Evolutionary conservation across 83 land plant species (phyloP).

Genomic region (Thuja plicata): DNA sequence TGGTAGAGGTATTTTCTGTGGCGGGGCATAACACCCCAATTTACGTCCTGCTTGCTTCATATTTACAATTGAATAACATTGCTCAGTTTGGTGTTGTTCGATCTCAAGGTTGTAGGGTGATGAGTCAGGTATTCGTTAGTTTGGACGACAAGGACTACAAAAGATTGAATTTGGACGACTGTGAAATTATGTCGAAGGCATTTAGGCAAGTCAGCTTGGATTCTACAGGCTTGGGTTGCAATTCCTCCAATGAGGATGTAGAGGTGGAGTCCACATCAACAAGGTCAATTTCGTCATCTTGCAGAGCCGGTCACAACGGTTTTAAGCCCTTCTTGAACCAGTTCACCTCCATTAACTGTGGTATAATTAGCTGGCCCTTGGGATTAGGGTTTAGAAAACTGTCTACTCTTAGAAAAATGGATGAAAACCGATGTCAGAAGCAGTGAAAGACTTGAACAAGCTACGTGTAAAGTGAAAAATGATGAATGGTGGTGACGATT

Average conservation of each 20-base stretch:
- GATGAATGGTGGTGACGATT: too few species aligned
- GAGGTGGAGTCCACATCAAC: background rate
- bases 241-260: background rate
- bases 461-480: too few species aligned
- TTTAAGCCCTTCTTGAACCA: constrained; percentile 49
- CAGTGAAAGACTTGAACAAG: too few species aligned
- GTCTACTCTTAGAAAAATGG: too few species aligned
- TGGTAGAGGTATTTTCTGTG: too few species aligned
- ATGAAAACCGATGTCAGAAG: too few species aligned
- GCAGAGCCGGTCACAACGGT: background rate
- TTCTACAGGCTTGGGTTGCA: background rate
- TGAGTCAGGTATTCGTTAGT: background rate
- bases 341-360: constrained; percentile 34
- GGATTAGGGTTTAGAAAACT: constrained; percentile 58
- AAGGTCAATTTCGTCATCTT: background rate
- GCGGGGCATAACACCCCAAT: too few species aligned
- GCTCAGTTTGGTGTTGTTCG: constrained; percentile 15
- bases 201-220: constrained; percentile 19
- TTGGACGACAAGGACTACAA: background rate
- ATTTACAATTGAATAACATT: constrained; percentile 13
- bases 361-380: constrained; percentile 28
- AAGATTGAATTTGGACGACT: constrained; percentile 18
- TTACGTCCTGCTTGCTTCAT: too few species aligned
- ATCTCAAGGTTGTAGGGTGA: constrained; percentile 7
- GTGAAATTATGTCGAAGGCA: constrained; percentile 33